Evolutionary conservation across 108 stramenopile genomes (phyloP), one percentile per base, ranked within the genome.

Genomic region (Fragilaria crotonensis): DNA sequence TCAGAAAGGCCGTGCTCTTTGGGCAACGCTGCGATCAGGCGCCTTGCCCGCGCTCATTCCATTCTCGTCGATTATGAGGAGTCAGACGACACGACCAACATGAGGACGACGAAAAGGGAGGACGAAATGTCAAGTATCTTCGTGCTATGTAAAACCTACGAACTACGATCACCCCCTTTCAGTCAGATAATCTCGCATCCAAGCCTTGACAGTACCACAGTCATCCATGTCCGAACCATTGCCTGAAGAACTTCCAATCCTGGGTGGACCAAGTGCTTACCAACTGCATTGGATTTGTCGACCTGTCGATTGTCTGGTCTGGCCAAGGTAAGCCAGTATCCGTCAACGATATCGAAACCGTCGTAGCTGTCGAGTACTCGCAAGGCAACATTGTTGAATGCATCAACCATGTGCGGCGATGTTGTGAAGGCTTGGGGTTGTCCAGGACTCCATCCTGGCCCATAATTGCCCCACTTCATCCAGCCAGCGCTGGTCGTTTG

Each of bases 251-350:
- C 79, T 59, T 89, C 87, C 30, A 68, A 45, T 7, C 87, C 87
- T 36, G 87, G 87, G 70, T 89, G 87, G 1, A 84, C 84, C 52
- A 89, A 54, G 63, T 89, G 84, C 29, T 75, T 78, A 9, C 83
- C 87, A 54, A 89, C 72, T 5, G 66, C 62, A 36, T 81, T 79
- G 18, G 56, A 14, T 32, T 61, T 41, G 53, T 63, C 64, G 30
- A 72, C 67, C 56, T 89, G 79, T 25, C 81, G 70, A 59, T 89
- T 84, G 72, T 89, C 87, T 2, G 87, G 87, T 26, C 87, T 69
- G 26, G 76, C 63, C 29, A 83, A 70, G 20, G 83, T 80, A 9
- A 89, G 70, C 81, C 83, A 89, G 59, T 78, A 84, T 23, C 81
- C 87, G 60, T 89, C 87, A 29, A 55, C 23, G 18, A 48, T 36